phyloP scores from a whole-genome alignment of 306 rosid genomes.

The Carpinus viminea region DNA sequence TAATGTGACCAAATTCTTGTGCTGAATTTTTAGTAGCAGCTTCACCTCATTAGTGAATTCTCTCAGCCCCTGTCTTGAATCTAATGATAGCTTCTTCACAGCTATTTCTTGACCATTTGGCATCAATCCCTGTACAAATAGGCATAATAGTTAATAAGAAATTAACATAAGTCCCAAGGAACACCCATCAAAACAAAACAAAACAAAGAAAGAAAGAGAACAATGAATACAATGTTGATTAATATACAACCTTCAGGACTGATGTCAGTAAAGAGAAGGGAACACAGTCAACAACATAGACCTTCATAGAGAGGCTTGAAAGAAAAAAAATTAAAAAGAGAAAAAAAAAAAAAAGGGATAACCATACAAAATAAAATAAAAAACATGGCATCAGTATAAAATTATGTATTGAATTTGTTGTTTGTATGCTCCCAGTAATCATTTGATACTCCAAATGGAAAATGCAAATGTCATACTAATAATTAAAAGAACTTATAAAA shows the following conservation, averaged over 20 bases:
- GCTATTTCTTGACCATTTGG: constrained; percentile 92
- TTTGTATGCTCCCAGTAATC: too few species aligned
- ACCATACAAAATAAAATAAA: too few species aligned
- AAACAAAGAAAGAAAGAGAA: neutral
- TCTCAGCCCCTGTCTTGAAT: constrained; percentile 76
- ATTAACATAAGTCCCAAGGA: neutral
- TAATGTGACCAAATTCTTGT: constrained; percentile 71
- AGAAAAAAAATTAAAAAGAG: neutral
- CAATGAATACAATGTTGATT: neutral
- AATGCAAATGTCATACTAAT: too few species aligned
- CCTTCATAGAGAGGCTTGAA: neutral
- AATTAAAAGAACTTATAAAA: too few species aligned
- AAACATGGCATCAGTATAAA: too few species aligned
- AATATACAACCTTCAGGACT: neutral
- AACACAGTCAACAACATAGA: neutral
- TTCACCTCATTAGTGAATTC: constrained; percentile 86
- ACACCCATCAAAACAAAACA: neutral
- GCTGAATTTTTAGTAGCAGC: constrained; percentile 75
- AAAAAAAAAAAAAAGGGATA: neutral
- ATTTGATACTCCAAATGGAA: too few species aligned
- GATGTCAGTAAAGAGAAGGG: neutral
- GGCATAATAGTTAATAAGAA: neutral
- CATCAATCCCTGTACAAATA: constrained; percentile 68
- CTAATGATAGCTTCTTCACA: constrained; percentile 72
- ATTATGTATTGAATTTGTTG: too few species aligned